Evolutionary conservation across 2,329 filamentous ascomycete genomes (phyloP).

Genomic region (Xylaria sp.): DNA sequence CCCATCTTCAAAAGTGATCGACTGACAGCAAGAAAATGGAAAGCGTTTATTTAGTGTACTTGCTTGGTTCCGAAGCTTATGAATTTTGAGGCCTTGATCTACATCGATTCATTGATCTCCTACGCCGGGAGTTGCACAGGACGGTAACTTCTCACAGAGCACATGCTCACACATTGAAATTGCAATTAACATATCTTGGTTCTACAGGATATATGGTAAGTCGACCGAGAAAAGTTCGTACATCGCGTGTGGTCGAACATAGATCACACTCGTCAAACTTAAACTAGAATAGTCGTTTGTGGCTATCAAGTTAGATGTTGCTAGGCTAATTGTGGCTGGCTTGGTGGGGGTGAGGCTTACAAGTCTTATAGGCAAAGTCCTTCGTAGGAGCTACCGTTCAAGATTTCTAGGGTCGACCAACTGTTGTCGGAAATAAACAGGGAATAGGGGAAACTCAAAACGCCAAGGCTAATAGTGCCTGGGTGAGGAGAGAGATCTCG

Average conservation of each 20-base stretch:
- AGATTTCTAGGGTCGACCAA: not conserved
- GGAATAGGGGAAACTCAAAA: not conserved
- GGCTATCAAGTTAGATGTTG: not conserved
- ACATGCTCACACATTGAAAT: not conserved
- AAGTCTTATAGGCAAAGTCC: not conserved
- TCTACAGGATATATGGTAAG: not conserved
- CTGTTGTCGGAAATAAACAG: constrained; percentile 4
- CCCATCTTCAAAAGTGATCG: too few relatives aligned
- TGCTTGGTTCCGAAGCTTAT: too few relatives aligned
- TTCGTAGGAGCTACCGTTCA: not conserved
- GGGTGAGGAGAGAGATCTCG: not conserved
- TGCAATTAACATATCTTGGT: not conserved
- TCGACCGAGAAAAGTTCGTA: not conserved
- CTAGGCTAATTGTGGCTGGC: too few relatives aligned
- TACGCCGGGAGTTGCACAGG: too few relatives aligned
- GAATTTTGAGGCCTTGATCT: too few relatives aligned
- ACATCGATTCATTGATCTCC: too few relatives aligned
- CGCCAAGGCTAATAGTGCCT: constrained; percentile 2
- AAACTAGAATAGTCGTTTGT: not conserved
- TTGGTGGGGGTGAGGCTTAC: too few relatives aligned
- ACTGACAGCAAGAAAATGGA: too few relatives aligned
- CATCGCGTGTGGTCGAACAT: not conserved
- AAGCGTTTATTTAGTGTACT: too few relatives aligned
- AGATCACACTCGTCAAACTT: not conserved
- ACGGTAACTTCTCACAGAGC: too few relatives aligned